Evolutionary conservation across 345 rosid species (phyloP).

Genomic region (Linum tenue): DNA sequence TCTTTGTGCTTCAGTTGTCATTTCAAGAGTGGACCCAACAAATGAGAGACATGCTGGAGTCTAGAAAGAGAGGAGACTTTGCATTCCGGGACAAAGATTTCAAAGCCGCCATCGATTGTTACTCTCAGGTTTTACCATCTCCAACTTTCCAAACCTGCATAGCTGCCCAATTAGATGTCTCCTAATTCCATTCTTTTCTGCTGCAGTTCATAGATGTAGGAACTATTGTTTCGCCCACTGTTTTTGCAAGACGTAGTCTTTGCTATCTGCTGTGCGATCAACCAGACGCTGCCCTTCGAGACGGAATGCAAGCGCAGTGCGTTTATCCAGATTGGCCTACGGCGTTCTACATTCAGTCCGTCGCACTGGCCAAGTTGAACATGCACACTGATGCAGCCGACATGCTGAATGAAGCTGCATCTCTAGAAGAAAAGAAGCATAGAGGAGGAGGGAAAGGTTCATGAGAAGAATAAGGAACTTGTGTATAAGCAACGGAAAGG

Average conservation of each 20-base stretch:
- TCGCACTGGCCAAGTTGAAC: constrained; percentile 89
- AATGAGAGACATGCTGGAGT: constrained; percentile 91
- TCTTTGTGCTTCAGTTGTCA: constrained; percentile 50
- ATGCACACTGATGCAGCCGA: constrained; percentile 89
- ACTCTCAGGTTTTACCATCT: constrained; percentile 61
- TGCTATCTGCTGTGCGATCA: constrained; percentile 79
- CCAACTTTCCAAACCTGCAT: too few relatives aligned
- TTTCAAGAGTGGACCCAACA: constrained; percentile 99
- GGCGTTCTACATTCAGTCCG: constrained; percentile 95
- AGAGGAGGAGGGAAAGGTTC: constrained; percentile 44
- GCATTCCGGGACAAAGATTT: constrained; percentile 96
- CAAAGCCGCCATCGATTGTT: constrained; percentile 81
- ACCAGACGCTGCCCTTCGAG: constrained; percentile 83
- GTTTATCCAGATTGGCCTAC: constrained; percentile 87
- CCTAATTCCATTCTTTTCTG: neutral
- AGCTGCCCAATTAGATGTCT: too few relatives aligned
- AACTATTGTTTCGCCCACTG: constrained; percentile 87
- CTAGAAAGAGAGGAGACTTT: constrained; percentile 83
- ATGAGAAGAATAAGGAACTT: constrained; percentile 12
- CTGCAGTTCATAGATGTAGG: constrained; percentile 78
- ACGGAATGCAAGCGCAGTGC: constrained; percentile 95
- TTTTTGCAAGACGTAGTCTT: constrained; percentile 83
- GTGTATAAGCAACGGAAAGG: too few relatives aligned
- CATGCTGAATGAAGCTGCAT: constrained; percentile 89
- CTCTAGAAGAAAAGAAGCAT: constrained; percentile 84